These are phyloP conservation scores for Ascochyta lentis DNA, from an alignment of 2,329 filamentous ascomycete genomes.

Conservation along the genomic window DNA sequence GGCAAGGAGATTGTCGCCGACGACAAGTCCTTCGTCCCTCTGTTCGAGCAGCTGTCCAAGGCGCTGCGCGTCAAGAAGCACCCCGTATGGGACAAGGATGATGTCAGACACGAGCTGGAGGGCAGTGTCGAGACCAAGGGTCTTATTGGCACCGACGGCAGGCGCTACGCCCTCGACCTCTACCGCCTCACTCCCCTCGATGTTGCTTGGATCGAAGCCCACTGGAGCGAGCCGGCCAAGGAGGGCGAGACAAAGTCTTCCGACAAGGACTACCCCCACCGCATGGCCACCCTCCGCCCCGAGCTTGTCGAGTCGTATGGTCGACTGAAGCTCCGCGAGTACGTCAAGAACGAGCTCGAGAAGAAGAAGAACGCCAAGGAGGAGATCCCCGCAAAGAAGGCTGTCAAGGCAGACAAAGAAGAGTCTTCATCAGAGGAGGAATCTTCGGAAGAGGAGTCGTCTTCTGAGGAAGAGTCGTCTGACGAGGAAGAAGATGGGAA, in stretches of 20 bases:
- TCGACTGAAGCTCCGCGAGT: slow-evolving; percentile 85
- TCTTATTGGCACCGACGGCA: slow-evolving; percentile 91
- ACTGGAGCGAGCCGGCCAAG: slow-evolving; percentile 55
- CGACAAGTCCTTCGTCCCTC: slow-evolving; percentile 81
- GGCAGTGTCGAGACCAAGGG: slow-evolving; percentile 98
- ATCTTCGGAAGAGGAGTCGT: slow-evolving; percentile 33
- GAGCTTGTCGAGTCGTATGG: slow-evolving; percentile 89
- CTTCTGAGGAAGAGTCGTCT: slow-evolving; percentile 37
- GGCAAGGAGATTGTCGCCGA: slow-evolving; percentile 94
- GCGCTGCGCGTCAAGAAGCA: slow-evolving; percentile 92
- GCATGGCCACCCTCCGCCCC: slow-evolving; percentile 91
- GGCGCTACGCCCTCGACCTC: slow-evolving; percentile 96
- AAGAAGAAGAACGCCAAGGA: slow-evolving; percentile 49
- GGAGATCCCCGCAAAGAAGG: slow-evolving; percentile 49
- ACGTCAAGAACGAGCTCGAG: slow-evolving; percentile 76
- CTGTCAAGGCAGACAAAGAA: slow-evolving; percentile 49
- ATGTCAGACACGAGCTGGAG: slow-evolving; percentile 87
- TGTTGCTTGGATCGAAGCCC: slow-evolving; percentile 86
- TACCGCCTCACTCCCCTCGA: slow-evolving; percentile 95
- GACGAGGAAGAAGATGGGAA: slow-evolving; percentile 58
- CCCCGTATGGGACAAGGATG: slow-evolving; percentile 96
- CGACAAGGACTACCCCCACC: slow-evolving; percentile 78
- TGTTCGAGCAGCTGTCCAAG: slow-evolving; percentile 91
- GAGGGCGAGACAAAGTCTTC: slow-evolving; percentile 58
- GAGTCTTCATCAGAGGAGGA: slow-evolving; percentile 30